These are phyloP conservation scores for Trypanosoma scelopori DNA, from an alignment of 208 protist genomes.

Conservation along the genomic window DNA sequence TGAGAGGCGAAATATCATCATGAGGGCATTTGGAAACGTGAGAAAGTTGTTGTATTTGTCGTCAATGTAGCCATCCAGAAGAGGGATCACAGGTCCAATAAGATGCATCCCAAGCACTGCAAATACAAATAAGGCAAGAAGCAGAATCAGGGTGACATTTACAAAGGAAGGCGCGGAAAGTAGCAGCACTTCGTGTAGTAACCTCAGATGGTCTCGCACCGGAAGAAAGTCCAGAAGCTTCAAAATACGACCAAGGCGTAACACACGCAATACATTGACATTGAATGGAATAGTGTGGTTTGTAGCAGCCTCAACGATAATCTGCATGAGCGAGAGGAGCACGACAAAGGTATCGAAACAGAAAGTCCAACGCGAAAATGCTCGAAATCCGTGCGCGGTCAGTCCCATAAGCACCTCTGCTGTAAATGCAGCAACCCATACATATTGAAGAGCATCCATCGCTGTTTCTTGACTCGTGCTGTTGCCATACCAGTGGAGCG, in stretches of 20 bases:
- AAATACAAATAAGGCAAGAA: conserved; percentile 87
- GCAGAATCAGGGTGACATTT: conserved; percentile 80
- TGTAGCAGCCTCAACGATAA: conserved; percentile 61
- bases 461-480: conserved; percentile 37
- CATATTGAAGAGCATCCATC: conserved; percentile 72
- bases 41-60: conserved; percentile 85
- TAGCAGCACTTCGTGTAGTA: conserved; percentile 70
- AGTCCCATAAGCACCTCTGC: conserved; percentile 81
- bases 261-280: conserved; percentile 86
- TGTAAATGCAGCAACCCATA: conserved; percentile 89
- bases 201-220: conserved; percentile 48
- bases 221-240: conserved; percentile 49
- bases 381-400: conserved; percentile 67
- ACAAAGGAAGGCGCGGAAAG: conserved; percentile 65
- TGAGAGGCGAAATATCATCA: conserved; percentile 86
- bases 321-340: conserved; percentile 78
- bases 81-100: conserved; percentile 80
- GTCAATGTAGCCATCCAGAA: conserved; percentile 64
- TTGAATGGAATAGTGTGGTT: conserved; percentile 78
- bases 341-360: conserved; percentile 84
- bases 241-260: conserved; percentile 77
- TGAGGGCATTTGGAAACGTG: conserved; percentile 82
- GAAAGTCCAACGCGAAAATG: conserved; percentile 81
- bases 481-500: conserved; percentile 83
- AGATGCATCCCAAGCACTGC: conserved; percentile 88